Evolutionary conservation across 2,329 filamentous ascomycete species (phyloP).

Genomic region (Hirsutella minnesotensis): DNA sequence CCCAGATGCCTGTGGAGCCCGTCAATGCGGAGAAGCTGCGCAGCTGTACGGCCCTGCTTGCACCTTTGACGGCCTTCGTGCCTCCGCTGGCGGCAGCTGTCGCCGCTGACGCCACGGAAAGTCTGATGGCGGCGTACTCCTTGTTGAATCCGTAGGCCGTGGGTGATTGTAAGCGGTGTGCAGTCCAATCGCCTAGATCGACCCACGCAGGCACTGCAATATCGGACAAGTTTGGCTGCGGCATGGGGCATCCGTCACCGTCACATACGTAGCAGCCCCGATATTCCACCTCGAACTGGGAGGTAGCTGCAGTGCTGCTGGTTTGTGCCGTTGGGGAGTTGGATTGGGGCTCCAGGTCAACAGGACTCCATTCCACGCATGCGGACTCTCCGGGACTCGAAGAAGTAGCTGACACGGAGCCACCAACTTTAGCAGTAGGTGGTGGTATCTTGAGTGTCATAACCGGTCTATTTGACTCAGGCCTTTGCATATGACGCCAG

Average conservation of each 20-base stretch:
- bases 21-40: too few species aligned
- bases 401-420: background rate
- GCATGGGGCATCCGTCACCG: background rate
- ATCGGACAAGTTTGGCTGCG: background rate
- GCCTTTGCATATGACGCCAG: background rate
- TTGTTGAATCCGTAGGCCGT: conserved; percentile 1
- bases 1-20: too few species aligned
- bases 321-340: background rate
- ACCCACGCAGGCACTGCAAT: background rate
- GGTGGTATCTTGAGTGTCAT: background rate
- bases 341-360: background rate
- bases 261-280: conserved; percentile 1
- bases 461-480: background rate
- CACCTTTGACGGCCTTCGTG: too few species aligned
- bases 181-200: conserved; percentile 1
- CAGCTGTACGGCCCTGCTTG: too few species aligned
- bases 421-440: too few species aligned
- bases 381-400: background rate
- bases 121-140: background rate
- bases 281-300: background rate
- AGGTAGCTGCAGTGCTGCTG: too few species aligned
- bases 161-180: background rate
- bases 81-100: too few species aligned
- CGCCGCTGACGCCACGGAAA: too few species aligned
- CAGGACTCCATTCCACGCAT: background rate